Conservation (phyloP, 208 protist species). For the Leishmania mexicana region DNA sequence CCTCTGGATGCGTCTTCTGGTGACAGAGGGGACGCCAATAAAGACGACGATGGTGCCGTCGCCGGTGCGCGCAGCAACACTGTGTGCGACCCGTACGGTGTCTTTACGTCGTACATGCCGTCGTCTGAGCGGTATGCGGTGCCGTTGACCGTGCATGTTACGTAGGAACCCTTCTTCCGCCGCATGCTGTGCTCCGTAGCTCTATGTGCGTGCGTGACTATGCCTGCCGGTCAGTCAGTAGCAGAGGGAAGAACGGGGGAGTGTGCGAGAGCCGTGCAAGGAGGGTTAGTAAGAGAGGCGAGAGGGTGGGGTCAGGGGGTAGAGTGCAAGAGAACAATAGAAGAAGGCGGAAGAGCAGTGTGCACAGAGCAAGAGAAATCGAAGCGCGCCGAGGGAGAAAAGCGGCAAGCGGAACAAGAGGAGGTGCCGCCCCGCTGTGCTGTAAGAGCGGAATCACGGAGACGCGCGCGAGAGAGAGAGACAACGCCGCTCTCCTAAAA, state of each 20-base stretch:
- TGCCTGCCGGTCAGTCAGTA: not conserved
- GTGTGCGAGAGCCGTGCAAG: not conserved
- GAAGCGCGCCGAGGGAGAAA: not conserved
- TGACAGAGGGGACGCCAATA: not conserved
- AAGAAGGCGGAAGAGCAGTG: not conserved
- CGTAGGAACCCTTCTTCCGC: not conserved
- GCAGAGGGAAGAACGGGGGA: not conserved
- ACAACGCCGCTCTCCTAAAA: not conserved
- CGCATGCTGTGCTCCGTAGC: not conserved
- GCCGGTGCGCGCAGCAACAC: slow-evolving; percentile 36
- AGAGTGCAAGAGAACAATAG: not conserved
- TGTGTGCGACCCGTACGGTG: slow-evolving; percentile 35
- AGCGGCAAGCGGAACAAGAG: not conserved
- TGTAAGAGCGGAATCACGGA: not conserved
- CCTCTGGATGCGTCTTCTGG: not conserved
- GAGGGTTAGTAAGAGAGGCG: not conserved
- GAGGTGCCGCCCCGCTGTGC: not conserved
- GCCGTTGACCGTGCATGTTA: slow-evolving; percentile 44
- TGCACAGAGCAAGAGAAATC: not conserved
- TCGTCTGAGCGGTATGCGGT: slow-evolving; percentile 17
- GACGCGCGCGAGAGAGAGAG: not conserved
- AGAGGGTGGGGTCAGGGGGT: not conserved
- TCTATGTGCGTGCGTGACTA: not conserved
- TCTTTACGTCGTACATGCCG: slow-evolving; percentile 48
- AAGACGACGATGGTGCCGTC: not conserved